These are phyloP conservation scores for Spiromastix sp. DNA, from an alignment of 2,329 filamentous ascomycete species.

Conservation along the genomic window DNA sequence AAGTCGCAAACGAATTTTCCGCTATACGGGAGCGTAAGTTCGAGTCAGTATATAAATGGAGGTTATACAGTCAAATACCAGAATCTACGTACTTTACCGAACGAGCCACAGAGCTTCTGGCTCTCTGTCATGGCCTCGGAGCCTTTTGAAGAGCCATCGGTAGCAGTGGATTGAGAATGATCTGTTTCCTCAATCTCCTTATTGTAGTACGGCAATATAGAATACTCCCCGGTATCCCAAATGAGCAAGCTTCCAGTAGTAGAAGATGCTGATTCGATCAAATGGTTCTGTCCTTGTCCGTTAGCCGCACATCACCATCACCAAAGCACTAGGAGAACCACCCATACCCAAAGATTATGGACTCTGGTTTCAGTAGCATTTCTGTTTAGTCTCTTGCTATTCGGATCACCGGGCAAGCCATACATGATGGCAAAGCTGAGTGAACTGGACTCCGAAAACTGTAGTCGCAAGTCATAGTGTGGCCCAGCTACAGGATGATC, in stretches of 20 bases:
- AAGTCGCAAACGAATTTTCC: conserved; percentile 48
- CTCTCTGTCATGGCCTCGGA: too few relatives aligned
- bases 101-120: too few relatives aligned
- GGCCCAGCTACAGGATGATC: conserved; percentile 59
- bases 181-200: conserved; percentile 27
- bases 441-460: conserved; percentile 58
- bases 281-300: conserved; percentile 41
- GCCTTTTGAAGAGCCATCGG: neutral
- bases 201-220: conserved; percentile 38
- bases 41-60: too few relatives aligned
- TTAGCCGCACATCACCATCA: neutral
- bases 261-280: conserved; percentile 47
- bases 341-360: conserved; percentile 48
- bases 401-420: conserved; percentile 49
- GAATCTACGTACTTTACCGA: too few relatives aligned
- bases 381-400: conserved; percentile 43
- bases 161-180: conserved; percentile 13
- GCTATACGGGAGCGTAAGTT: too few relatives aligned
- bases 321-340: neutral
- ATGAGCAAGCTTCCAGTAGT: conserved; percentile 50
- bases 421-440: conserved; percentile 57
- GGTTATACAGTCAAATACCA: too few relatives aligned
- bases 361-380: conserved; percentile 54
- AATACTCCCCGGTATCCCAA: conserved; percentile 53
- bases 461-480: conserved; percentile 60